phyloP scores from a whole-genome alignment of 2,329 filamentous ascomycete genomes.

The Dactylellina parvicollis region DNA sequence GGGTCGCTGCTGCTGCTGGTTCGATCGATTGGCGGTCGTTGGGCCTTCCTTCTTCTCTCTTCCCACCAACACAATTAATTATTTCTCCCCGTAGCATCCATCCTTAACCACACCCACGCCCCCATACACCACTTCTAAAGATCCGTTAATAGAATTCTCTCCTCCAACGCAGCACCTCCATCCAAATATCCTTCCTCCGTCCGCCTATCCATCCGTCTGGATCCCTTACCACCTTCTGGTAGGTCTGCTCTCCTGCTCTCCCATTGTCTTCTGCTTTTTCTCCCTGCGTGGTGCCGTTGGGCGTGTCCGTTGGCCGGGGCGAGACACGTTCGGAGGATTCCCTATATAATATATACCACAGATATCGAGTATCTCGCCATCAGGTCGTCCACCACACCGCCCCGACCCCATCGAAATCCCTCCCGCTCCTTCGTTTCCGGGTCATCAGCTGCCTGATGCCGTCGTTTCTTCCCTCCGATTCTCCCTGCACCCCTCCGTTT shows the following conservation, averaged over 20 bases:
- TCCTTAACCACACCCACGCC: slow-evolving; percentile 8
- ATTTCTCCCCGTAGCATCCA: slow-evolving; percentile 2
- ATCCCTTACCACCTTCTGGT: slow-evolving; percentile 26
- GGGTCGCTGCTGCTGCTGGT: too few species aligned
- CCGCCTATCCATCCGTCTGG: slow-evolving; percentile 21
- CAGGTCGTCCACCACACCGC: slow-evolving; percentile 43
- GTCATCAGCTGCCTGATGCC: slow-evolving; percentile 25
- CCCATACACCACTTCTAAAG: neutral
- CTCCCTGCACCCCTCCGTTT: slow-evolving; percentile 35
- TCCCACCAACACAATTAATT: neutral
- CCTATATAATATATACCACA: slow-evolving; percentile 49
- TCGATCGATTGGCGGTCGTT: too few species aligned
- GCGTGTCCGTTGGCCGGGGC: slow-evolving; percentile 4
- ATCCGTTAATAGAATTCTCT: neutral
- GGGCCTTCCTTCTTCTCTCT: neutral
- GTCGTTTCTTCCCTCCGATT: slow-evolving; percentile 25
- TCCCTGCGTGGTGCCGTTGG: slow-evolving; percentile 14
- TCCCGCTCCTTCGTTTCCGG: slow-evolving; percentile 26
- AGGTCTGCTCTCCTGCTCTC: slow-evolving; percentile 18
- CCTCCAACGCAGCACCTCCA: slow-evolving; percentile 19
- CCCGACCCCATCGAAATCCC: slow-evolving; percentile 33
- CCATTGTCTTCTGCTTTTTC: neutral
- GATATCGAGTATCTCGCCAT: slow-evolving; percentile 51
- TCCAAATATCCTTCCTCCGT: slow-evolving; percentile 2
- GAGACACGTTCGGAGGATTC: slow-evolving; percentile 55